Evolutionary conservation across 176 grass and related monocot genomes (phyloP).

Genomic region (Avena eriantha): DNA sequence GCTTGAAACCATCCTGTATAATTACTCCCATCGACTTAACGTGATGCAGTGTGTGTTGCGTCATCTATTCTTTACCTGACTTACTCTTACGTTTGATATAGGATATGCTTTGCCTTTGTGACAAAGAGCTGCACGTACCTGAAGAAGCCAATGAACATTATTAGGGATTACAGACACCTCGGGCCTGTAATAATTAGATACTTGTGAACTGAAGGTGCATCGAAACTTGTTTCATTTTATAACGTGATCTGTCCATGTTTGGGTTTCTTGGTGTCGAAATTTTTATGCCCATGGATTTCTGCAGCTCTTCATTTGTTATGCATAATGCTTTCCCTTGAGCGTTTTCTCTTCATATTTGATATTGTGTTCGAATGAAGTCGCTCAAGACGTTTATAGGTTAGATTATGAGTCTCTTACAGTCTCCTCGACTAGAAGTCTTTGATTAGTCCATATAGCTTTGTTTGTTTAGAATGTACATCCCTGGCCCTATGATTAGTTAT

Average conservation of each 20-base stretch:
- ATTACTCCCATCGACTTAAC: not conserved
- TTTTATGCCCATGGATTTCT: not conserved
- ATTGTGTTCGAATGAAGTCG: not conserved
- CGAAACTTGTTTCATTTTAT: not conserved
- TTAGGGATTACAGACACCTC: constrained; percentile 38
- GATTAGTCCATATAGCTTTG: not conserved
- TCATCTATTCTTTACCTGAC: constrained; percentile 36
- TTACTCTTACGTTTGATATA: constrained; percentile 50
- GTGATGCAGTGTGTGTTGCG: not conserved
- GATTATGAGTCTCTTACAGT: not conserved
- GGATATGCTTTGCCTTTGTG: constrained; percentile 65
- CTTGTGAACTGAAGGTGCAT: constrained; percentile 9
- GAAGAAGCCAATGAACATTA: constrained; percentile 48
- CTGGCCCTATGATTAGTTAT: not conserved
- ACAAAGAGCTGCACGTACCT: constrained; percentile 36
- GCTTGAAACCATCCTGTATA: not conserved
- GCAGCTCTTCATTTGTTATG: not conserved
- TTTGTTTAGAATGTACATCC: not conserved
- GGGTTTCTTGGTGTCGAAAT: not conserved
- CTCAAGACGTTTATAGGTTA: not conserved
- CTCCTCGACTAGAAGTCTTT: not conserved
- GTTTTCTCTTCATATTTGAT: not conserved
- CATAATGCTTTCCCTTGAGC: not conserved
- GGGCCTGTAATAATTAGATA: constrained; percentile 32
- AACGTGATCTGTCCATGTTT: not conserved